Evolutionary conservation across 257 asterid species (phyloP), one percentile per base, ranked within the genome.

Genomic region (Henckelia pumila): DNA sequence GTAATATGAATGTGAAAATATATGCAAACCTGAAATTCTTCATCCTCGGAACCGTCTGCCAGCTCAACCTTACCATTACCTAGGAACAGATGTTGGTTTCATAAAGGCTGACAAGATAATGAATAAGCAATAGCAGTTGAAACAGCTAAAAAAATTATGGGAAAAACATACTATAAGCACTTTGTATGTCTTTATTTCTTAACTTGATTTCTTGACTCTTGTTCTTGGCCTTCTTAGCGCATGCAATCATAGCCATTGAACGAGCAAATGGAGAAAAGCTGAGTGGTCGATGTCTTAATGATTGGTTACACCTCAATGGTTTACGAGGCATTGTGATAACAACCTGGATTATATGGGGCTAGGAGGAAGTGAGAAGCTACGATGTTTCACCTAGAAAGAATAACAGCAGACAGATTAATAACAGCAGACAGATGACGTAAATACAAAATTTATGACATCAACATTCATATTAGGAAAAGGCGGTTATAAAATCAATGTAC

Each of bases 251-350:
- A 67, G 92, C 83, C 78, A 85, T 66, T 30, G 85, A 70, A 68
- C 96, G 87, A 62, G 84, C 80, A 78, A 91, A 88, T 20, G 91
- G 87, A 28, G 97, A 85, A 74, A 91, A 91, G 33, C 92, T 77
- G 19, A 80, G 68, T 0, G 85, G 91, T 29, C 56, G 81, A 59
- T 56, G 32, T 63, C 86, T 74, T 7, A 14, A 11, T 56, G 66
- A 56, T 3, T 56, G 80, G 37, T 69, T 67, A 56, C 61, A 70
- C 71, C 79, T 75, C 64, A 68, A 66, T 1, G 79, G 81, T 67
- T 81, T 82, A 59, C 81, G 80, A 2, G 94, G 84, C 96, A 92
- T 92, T 75, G 61, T 78, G 76, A 14, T 0, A 47, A 47, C 19
- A 47, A 47, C 53, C 8, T 47, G 53, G 50, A 40, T 11, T 1